Evolutionary conservation across 257 asterid species (phyloP).

Genomic region (Nicotiana sylvestris): DNA sequence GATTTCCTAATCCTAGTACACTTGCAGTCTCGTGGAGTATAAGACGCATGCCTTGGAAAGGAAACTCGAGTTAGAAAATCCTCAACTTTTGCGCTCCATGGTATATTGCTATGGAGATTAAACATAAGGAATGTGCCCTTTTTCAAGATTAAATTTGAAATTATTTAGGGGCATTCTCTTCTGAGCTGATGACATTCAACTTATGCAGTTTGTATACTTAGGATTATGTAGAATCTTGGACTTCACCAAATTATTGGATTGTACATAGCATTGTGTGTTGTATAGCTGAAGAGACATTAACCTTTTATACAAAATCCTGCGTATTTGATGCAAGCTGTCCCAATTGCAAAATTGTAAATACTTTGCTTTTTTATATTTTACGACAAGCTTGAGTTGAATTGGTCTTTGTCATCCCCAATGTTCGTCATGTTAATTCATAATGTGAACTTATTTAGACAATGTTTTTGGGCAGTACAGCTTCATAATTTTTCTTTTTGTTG

Average conservation of each 20-base stretch:
- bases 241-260: background rate
- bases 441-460: background rate
- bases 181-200: background rate
- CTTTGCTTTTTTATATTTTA: too few species aligned
- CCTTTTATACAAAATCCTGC: background rate
- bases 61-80: background rate
- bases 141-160: background rate
- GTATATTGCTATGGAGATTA: background rate
- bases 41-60: background rate
- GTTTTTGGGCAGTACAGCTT: background rate
- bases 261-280: background rate
- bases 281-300: background rate
- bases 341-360: background rate
- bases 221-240: background rate
- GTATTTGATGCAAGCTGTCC: background rate
- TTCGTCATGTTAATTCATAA: background rate
- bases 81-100: background rate
- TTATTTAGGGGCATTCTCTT: background rate
- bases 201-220: background rate
- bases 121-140: background rate
- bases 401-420: too few species aligned
- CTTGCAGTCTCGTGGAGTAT: background rate
- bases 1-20: background rate
- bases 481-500: too few species aligned
- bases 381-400: too few species aligned